A percentile compares a stretch with the other conserved stretches of the same genome.
Evolutionary conservation across 805 yeast genomes (phyloP).

Genomic region (Candida peoriensis): DNA sequence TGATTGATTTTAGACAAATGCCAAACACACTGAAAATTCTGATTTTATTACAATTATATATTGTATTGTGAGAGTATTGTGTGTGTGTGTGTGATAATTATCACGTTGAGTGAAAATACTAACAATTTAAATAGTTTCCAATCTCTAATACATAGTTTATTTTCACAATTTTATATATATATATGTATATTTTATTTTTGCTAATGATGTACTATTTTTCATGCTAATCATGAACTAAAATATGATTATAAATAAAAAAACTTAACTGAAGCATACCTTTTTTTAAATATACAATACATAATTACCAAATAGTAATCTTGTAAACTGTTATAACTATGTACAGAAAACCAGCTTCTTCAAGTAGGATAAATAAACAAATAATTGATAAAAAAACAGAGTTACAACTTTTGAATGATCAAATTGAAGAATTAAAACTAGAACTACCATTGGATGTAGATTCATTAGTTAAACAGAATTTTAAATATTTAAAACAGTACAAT

Average conservation of each 20-base stretch:
- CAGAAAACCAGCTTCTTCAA: conserved; percentile 2
- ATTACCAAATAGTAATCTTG: no score
- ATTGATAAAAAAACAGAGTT: conserved; percentile 5
- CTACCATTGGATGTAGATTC: conserved; percentile 24
- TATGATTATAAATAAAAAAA: conserved; percentile 18
- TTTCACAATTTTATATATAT: no score
- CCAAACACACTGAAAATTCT: conserved; percentile 30
- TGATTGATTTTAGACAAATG: conserved; percentile 26
- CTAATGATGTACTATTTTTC: conserved; percentile 22
- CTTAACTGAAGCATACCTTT: conserved; percentile 14
- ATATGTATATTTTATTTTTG: conserved; percentile 1
- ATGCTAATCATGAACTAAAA: conserved; percentile 23
- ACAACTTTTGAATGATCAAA: conserved; percentile 3
- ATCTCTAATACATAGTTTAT: no score
- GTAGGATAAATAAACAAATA: conserved; percentile 7
- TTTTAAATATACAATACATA: no score
- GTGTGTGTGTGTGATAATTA: not conserved
- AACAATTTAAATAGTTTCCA: no score
- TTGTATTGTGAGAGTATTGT: not conserved
- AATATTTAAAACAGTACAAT: conserved; percentile 49
- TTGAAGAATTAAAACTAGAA: conserved; percentile 4
- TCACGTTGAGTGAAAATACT: not conserved
- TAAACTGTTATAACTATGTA: no score
- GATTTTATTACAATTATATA: conserved; percentile 7
- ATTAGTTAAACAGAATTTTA: conserved; percentile 47